Evolutionary conservation across 345 rosid genomes (phyloP).

Genomic region (Pistacia atlantica): DNA sequence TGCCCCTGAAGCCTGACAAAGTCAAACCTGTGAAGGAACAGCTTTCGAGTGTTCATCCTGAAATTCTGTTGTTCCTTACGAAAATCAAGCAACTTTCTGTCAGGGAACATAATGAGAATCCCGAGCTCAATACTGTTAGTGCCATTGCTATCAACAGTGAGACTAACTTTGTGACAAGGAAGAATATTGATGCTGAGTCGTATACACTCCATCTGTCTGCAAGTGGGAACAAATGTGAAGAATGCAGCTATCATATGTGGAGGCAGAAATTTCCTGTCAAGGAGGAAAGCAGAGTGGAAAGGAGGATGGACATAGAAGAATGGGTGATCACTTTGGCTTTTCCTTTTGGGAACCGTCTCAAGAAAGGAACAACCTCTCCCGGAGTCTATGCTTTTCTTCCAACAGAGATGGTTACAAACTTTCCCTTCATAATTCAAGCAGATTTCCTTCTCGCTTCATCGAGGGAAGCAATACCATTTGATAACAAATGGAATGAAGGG

Average conservation of each 20-base stretch:
- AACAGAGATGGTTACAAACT: conserved; percentile 68
- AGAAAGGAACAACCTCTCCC: conserved; percentile 47
- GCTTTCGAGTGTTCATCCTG: conserved; percentile 69
- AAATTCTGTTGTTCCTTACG: conserved; percentile 57
- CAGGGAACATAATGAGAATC: conserved; percentile 52
- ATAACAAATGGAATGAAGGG: too few species aligned
- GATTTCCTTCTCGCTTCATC: conserved; percentile 75
- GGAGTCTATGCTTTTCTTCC: conserved; percentile 83
- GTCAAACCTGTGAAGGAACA: conserved; percentile 66
- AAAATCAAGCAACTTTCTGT: conserved; percentile 72
- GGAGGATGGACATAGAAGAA: conserved; percentile 66
- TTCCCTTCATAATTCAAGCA: conserved; percentile 72
- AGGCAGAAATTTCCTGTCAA: conserved; percentile 69
- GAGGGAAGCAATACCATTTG: conserved; percentile 63
- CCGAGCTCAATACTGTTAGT: conserved; percentile 42
- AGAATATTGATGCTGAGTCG: conserved; percentile 76
- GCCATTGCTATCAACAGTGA: conserved; percentile 58
- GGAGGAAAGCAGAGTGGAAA: conserved; percentile 53
- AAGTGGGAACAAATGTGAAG: conserved; percentile 20
- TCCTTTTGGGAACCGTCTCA: conserved; percentile 59
- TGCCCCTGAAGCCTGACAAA: conserved; percentile 72
- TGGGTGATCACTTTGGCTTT: conserved; percentile 77
- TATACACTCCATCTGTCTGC: conserved; percentile 64
- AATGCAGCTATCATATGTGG: conserved; percentile 70
- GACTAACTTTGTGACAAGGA: conserved; percentile 48